Conservation (phyloP, 169 alveolate genomes). For the Plasmodium relictum region DNA sequence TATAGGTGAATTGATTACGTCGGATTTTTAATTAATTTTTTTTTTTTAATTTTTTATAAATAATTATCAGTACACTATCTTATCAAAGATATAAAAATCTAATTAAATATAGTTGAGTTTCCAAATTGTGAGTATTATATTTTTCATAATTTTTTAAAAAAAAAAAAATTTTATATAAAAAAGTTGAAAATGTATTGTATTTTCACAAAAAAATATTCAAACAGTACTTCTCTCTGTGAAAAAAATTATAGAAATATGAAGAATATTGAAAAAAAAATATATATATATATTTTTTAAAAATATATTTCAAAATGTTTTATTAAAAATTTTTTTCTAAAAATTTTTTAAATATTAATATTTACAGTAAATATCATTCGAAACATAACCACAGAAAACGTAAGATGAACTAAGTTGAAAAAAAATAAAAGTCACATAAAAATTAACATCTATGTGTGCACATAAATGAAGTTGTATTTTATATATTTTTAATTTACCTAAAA, state of each 20-base stretch:
- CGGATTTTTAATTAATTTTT: no score
- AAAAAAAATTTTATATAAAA: no score
- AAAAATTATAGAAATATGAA: no score
- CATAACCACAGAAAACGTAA: background rate
- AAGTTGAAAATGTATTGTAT: no score
- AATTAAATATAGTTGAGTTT: no score
- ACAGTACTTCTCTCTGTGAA: no score
- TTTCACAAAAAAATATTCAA: no score
- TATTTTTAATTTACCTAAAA: slow-evolving; percentile 18
- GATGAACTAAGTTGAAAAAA: slow-evolving; percentile 6
- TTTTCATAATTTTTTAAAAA: background rate
- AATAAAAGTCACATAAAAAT: slow-evolving; percentile 5
- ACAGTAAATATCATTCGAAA: background rate
- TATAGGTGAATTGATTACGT: no score
- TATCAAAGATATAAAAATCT: background rate
- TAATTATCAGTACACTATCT: background rate
- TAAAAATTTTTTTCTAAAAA: slow-evolving; percentile 9
- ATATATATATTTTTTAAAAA: background rate
- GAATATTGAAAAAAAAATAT: background rate
- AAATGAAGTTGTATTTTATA: slow-evolving; percentile 24
- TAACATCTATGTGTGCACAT: slow-evolving; percentile 43
- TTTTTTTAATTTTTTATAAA: no score
- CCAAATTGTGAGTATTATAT: no score
- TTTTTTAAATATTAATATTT: background rate
- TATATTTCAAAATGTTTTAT: background rate